A percentile compares a stretch with the other conserved stretches of the same genome.
Evolutionary conservation across 2,329 filamentous ascomycete species (phyloP).

Genomic region (Cladosporium phlei): DNA sequence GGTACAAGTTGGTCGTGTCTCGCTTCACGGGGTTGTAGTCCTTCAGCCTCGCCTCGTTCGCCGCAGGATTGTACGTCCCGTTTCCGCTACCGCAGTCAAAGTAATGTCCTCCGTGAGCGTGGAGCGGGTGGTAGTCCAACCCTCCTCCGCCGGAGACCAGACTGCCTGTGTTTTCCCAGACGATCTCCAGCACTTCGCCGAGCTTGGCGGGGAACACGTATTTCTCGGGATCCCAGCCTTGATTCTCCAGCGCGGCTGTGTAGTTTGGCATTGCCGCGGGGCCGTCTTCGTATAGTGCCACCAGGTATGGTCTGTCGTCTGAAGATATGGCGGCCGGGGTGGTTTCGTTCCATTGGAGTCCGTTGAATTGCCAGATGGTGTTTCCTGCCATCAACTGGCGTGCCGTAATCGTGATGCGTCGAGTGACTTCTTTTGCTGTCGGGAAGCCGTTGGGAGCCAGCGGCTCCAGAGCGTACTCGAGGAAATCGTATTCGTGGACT

Average conservation of each 20-base stretch:
- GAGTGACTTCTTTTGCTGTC: slow-evolving; percentile 30
- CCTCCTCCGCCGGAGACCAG: slow-evolving; percentile 21
- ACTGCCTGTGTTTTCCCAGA: slow-evolving; percentile 33
- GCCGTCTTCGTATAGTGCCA: slow-evolving; percentile 50
- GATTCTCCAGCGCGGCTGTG: slow-evolving; percentile 44
- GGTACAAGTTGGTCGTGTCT: slow-evolving; percentile 53
- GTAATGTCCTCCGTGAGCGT: slow-evolving; percentile 52
- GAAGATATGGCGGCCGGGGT: slow-evolving; percentile 10
- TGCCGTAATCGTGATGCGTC: slow-evolving; percentile 32
- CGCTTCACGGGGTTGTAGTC: slow-evolving; percentile 38
- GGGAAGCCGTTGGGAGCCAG: slow-evolving; percentile 31
- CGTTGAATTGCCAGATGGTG: slow-evolving; percentile 18
- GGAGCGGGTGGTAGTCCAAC: slow-evolving; percentile 49
- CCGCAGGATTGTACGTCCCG: slow-evolving; percentile 48
- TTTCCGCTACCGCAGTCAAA: slow-evolving; percentile 52
- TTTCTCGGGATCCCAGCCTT: slow-evolving; percentile 51
- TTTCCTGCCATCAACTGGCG: slow-evolving; percentile 15
- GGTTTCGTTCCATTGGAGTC: slow-evolving; percentile 23
- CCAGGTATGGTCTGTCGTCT: slow-evolving; percentile 44
- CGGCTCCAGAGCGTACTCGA: slow-evolving; percentile 37
- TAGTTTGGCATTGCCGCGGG: slow-evolving; percentile 49
- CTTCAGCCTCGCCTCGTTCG: slow-evolving; percentile 43
- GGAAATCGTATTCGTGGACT: slow-evolving; percentile 29
- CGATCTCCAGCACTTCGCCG: slow-evolving; percentile 50
- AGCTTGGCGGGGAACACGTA: slow-evolving; percentile 50